These are phyloP conservation scores for Acanthamoeba polyphaga DNA, from an alignment of 208 protist species.

Conservation along the genomic window DNA sequence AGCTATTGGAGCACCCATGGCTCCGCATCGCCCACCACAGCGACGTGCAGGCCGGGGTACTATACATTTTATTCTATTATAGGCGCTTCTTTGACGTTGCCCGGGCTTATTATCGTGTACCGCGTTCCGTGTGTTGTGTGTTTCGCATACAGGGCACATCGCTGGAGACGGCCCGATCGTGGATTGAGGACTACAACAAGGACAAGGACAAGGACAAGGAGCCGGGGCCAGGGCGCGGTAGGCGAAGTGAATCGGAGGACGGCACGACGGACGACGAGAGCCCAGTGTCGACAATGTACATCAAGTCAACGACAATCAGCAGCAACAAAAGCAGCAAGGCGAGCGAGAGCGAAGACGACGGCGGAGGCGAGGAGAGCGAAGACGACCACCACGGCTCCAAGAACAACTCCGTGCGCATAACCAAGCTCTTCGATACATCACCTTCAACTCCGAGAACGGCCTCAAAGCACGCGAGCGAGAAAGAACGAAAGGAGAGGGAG, in stretches of 20 bases:
- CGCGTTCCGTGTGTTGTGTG: background rate
- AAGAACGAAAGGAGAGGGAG: conserved; percentile 36
- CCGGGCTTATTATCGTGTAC: background rate
- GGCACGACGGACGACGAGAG: background rate
- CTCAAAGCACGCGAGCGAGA: background rate
- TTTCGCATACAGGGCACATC: background rate
- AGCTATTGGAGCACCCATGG: conserved; percentile 89
- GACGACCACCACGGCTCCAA: background rate
- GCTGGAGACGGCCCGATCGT: background rate
- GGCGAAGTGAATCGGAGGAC: background rate
- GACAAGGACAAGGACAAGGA: background rate
- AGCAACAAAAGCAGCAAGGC: too few relatives aligned
- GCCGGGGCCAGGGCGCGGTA: background rate
- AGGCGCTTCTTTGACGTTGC: background rate
- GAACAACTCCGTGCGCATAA: conserved; percentile 7
- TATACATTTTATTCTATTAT: too few relatives aligned
- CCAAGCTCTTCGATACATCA: background rate
- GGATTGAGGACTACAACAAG: conserved; percentile 37
- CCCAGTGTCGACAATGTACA: background rate
- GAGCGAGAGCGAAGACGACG: background rate
- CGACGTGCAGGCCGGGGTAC: conserved; percentile 14
- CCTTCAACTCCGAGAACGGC: background rate
- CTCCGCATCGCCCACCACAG: conserved; percentile 7
- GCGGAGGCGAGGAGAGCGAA: background rate
- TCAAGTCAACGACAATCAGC: background rate